Evolutionary conservation across 352 stramenopile genomes (phyloP).

Genomic region (Pythium myriotylum): DNA sequence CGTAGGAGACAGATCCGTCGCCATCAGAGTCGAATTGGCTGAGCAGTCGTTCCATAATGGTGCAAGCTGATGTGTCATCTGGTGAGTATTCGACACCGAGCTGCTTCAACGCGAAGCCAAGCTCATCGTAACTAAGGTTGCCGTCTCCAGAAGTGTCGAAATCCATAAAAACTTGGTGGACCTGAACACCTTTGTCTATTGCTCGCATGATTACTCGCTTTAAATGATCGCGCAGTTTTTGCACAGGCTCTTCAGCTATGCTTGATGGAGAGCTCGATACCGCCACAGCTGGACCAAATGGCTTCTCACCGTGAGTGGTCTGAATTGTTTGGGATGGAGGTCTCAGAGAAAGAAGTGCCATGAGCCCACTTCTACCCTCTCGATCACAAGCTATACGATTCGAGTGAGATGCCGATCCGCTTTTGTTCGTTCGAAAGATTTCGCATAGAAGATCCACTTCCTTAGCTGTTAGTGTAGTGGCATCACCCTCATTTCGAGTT

Average conservation of each 20-base stretch:
- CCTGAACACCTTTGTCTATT: constrained; percentile 54
- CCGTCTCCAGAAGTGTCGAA: constrained; percentile 66
- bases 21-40: constrained; percentile 56
- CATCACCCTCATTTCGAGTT: constrained; percentile 34
- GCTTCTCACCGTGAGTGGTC: not conserved
- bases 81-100: constrained; percentile 46
- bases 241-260: constrained; percentile 17
- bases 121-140: constrained; percentile 57
- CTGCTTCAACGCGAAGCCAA: constrained; percentile 49
- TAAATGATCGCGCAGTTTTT: constrained; percentile 49
- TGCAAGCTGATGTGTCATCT: constrained; percentile 24
- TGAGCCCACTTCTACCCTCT: constrained; percentile 44
- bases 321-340: constrained; percentile 11
- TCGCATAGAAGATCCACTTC: constrained; percentile 69
- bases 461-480: constrained; percentile 52
- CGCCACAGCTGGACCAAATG: not conserved
- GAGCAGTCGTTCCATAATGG: constrained; percentile 44
- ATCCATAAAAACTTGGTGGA: constrained; percentile 69
- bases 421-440: constrained; percentile 37
- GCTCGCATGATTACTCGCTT: constrained; percentile 53
- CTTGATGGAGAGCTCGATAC: no score
- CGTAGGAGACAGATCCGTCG: constrained; percentile 73
- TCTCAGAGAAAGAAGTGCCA: constrained; percentile 55
- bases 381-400: constrained; percentile 61
- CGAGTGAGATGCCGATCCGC: constrained; percentile 23